Base-by-base conservation (phyloP, 352 stramenopile genomes). In the Phytophthora pseudosyringae region DNA sequence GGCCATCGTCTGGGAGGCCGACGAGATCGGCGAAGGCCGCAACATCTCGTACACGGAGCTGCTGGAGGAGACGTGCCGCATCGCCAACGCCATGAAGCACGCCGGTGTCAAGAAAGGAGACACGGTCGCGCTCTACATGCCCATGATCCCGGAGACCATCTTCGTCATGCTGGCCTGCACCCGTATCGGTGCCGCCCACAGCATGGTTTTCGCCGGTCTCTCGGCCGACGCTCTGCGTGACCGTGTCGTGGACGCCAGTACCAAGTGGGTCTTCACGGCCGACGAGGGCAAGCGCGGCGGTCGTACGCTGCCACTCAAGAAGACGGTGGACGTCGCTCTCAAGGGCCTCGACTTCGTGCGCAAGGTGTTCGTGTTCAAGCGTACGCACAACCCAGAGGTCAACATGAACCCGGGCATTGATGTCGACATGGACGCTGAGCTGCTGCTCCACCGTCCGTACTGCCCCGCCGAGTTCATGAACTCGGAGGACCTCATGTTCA, bases 91-190 rank as follows among this genome's bases (percentile, higher is more conserved):
- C 21, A 87, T 99, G 59, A 93, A 97, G 56, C 70, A 82, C 25
- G 73, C 80, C 28, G 96, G 96, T n/a, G 73, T 92, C 15, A 73
- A 71, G 45, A 87, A 97, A 68, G 96, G 96, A 2, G 96, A 99
- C 81, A 89, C 94, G 8, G 97, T 99, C 5, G 98, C 94, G 5
- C 83, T 99, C 35, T 99, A 99, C 86, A 98, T 99, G 97, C 97
- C 98, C 36, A 99, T 99, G 97, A 97, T 99, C 49, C 96, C 96
- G 6, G 96, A 99, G 74, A 78, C 95, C 7, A 92, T 93, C 36
- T 98, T 98, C 74, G 94, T 94, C 32, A 99, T 99, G 97, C 81
- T 99, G 41, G 97, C 98, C 3, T 99, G 97, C 67, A 90, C 95
- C 21, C 90, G 98, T 47, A 98, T 99, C 60, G 98, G 98, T 39